Conservation (phyloP, 441 rosid genomes). For the Croton laevigatus region DNA sequence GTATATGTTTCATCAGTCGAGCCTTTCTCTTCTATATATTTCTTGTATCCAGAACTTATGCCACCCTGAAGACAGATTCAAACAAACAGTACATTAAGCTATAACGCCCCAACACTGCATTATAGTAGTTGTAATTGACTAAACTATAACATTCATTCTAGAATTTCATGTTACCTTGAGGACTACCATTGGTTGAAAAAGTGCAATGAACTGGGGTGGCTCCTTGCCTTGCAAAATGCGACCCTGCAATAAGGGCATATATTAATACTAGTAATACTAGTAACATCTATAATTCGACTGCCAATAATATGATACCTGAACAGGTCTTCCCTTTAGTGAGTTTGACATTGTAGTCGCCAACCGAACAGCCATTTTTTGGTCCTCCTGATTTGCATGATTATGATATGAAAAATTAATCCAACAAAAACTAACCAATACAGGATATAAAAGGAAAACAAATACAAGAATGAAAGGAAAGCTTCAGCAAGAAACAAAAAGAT, state of each 20-base stretch:
- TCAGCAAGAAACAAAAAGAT: not conserved
- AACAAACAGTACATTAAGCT: constrained; percentile 22
- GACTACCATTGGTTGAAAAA: constrained; percentile 91
- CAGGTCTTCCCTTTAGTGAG: constrained; percentile 90
- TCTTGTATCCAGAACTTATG: constrained; percentile 83
- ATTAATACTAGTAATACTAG: constrained; percentile 31
- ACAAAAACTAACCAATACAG: constrained; percentile 1
- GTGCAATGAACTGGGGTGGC: constrained; percentile 91
- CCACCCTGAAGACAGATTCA: constrained; percentile 66
- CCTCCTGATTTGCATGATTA: constrained; percentile 54
- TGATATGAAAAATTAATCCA: constrained; percentile 5
- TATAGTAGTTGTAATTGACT: constrained; percentile 9
- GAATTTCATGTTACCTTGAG: constrained; percentile 67
- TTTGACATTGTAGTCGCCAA: constrained; percentile 77
- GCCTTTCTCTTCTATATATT: constrained; percentile 53
- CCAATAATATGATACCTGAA: constrained; percentile 58
- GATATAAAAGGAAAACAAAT: not conserved
- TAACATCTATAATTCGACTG: constrained; percentile 16
- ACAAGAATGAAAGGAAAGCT: not conserved
- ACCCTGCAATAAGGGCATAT: constrained; percentile 59
- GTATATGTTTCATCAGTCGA: constrained; percentile 74
- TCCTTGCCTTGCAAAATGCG: constrained; percentile 89
- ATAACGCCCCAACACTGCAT: constrained; percentile 14
- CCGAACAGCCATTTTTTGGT: constrained; percentile 71
- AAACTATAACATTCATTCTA: constrained; percentile 10